phyloP scores from a whole-genome alignment of 2,329 filamentous ascomycete genomes.

The Ceratocystis papillata region DNA sequence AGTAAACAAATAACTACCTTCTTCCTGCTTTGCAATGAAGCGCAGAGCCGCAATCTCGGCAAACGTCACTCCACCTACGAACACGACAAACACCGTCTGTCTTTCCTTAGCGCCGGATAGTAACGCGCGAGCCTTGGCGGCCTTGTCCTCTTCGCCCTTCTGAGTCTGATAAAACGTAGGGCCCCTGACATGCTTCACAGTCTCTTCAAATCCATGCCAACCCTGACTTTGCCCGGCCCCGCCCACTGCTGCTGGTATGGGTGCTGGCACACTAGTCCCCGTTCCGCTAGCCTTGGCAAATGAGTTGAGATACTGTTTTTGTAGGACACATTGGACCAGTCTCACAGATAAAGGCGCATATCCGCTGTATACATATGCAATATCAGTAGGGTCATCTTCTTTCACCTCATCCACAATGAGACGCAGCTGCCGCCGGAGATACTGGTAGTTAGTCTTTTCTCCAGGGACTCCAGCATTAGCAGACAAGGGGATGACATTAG shows the following conservation, averaged over 20 bases:
- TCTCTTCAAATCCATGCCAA: constrained; percentile 89
- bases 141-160: constrained; percentile 86
- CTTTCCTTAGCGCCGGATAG: constrained; percentile 62
- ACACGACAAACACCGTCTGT: constrained; percentile 92
- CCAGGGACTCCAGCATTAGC: constrained; percentile 46
- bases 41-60: constrained; percentile 89
- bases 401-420: constrained; percentile 95
- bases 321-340: constrained; percentile 81
- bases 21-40: constrained; percentile 77
- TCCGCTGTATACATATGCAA: constrained; percentile 95
- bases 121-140: constrained; percentile 72
- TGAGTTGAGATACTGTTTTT: constrained; percentile 72
- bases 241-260: constrained; percentile 32
- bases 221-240: constrained; percentile 55
- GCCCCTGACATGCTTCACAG: constrained; percentile 75
- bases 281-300: constrained; percentile 52
- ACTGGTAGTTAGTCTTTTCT: constrained; percentile 79
- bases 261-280: constrained; percentile 28
- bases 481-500: constrained; percentile 69
- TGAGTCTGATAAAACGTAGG: constrained; percentile 87
- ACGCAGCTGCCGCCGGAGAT: constrained; percentile 72
- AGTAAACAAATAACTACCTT: constrained; percentile 38
- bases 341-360: constrained; percentile 89
- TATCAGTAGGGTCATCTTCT: constrained; percentile 84
- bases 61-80: constrained; percentile 91